Evolutionary conservation across 1,284 basidiomycete genomes (phyloP), one percentile per base, ranked within the genome.

Genomic region (Fomitiporia mediterranea): DNA sequence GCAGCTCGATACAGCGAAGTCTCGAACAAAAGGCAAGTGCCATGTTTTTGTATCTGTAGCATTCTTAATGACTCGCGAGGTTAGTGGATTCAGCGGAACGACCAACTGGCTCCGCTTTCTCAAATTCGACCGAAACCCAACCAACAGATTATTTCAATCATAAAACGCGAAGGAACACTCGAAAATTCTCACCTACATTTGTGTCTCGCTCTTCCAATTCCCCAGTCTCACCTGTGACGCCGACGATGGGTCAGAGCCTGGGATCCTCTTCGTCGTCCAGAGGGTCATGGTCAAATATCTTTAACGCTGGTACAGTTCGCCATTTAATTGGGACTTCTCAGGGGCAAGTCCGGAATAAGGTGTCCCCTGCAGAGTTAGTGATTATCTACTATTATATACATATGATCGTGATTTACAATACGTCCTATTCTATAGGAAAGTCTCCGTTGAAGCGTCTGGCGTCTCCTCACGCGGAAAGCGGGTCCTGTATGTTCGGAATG

Each of bases 261-360:
- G 62, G 76, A 0, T 71, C 74, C 17, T 82, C 84, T 0, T 73
- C 70, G 25, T 80, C 81, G 11, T 88, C 87, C 2, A 76, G 81
- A 44, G 84, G 81, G 2, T 87, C 88, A 0, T 89, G 87, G 88
- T 86, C 86, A 0, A 89, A 81, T 63, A 65, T 90, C 3, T 86
- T 89, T 66, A 84, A 81, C 55, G 69, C 83, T 0, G 79, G 77
- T 7, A 78, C 74, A 40, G 74, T 89, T 68, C 76, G 83, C 21
- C 83, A 86, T 51, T 77, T 89, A 49, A 81, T 89, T 71, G 72
- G 73, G 7, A 78, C 79, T 30, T 68, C 77, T 43, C 77, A 78
- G 34, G 63, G 44, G 25, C 51, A 51, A 15, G 19, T 21, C 11
- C 51, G 32, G 38, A 34, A 15, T 15, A 53, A 53, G 40, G 9